These are phyloP conservation scores for Syncephalis plumigaleata DNA, from an alignment of 371 early-diverging fungal genomes.

Conservation along the genomic window DNA sequence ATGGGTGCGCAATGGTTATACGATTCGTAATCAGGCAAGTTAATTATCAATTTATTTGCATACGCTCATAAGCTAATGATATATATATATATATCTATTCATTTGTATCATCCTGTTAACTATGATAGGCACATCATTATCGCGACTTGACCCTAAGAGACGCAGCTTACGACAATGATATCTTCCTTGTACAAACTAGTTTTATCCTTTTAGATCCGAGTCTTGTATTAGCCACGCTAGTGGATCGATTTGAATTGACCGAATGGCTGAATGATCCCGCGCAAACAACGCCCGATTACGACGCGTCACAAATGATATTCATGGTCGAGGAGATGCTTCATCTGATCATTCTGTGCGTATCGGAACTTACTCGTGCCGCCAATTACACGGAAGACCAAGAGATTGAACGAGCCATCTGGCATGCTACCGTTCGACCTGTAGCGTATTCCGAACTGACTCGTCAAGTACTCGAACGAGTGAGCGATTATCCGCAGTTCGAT, in stretches of 20 bases:
- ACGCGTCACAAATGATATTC: constrained; percentile 42
- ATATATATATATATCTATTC: too few species aligned
- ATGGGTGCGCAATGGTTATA: constrained; percentile 92
- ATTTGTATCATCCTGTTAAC: too few species aligned
- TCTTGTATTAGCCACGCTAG: constrained; percentile 48
- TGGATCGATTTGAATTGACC: constrained; percentile 72
- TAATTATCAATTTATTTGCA: too few species aligned
- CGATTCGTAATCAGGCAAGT: constrained; percentile 40
- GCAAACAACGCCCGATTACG: constrained; percentile 31
- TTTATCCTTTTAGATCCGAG: constrained; percentile 49
- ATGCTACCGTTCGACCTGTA: constrained; percentile 49
- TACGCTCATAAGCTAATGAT: too few species aligned
- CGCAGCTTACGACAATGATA: constrained; percentile 72
- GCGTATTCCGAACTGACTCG: constrained; percentile 75
- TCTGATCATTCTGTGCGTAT: constrained; percentile 56
- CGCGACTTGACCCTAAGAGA: constrained; percentile 68
- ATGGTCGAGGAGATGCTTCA: constrained; percentile 78
- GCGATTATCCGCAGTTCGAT: constrained; percentile 58
- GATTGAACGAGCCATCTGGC: constrained; percentile 74
- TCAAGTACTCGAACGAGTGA: constrained; percentile 66
- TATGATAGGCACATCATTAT: constrained; percentile 71
- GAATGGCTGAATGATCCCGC: constrained; percentile 59
- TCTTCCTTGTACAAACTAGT: constrained; percentile 69
- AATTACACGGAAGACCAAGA: constrained; percentile 43
- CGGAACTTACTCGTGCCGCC: constrained; percentile 57